Evolutionary conservation across 1,139 yeast species (phyloP), one percentile per base, ranked within the genome.

Genomic region (Saccharomyces uvarum): DNA sequence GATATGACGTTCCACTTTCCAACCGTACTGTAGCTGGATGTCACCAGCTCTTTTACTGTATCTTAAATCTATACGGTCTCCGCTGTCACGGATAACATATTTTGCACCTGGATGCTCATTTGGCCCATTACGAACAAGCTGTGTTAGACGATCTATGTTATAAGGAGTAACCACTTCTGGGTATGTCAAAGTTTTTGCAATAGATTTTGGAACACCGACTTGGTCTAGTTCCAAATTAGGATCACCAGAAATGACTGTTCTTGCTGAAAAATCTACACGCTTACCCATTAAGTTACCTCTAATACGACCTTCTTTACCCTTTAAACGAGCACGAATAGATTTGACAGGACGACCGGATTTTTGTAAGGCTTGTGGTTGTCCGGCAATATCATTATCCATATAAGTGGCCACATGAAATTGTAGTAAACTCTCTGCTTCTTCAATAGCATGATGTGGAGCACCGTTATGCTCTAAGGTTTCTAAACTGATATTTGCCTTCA

Each of bases 361-460:
- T 71, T 95, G 99, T 61, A 93, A 80, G 46, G 99, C 99, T 73
- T 93, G 99, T 0, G 99, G 99, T 74, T 93, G 99, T 59, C 99
- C 99, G n/a, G 99, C 99, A 74, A 93, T 93, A 75, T 93, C 99
- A 70, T 93, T 93, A 75, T 93, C 99, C 99, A 93, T 93, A 71
- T 93, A 93, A 1, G 99, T 93, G n/a, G 99, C 99, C 51, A 95
- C 98, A 68, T 93, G 99, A 73, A 90, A 95, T 70, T 95, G 99
- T 58, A 95, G 78, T 64, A 95, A 80, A 48, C 96, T 88, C 71
- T 95, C 99, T 68, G 95, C 93, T 73, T 95, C 99, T 70, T 89
- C 88, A 63, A 93, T 86, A 52, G 95, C 98, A 71, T 95, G 99
- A 65, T 95, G 97, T 11, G 99, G 99, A 2, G 98, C 95, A 62